A percentile compares a stretch with the other conserved stretches of the same genome.
Conservation (phyloP, 805 yeast species). For the Ogataea trehalophila region DNA sequence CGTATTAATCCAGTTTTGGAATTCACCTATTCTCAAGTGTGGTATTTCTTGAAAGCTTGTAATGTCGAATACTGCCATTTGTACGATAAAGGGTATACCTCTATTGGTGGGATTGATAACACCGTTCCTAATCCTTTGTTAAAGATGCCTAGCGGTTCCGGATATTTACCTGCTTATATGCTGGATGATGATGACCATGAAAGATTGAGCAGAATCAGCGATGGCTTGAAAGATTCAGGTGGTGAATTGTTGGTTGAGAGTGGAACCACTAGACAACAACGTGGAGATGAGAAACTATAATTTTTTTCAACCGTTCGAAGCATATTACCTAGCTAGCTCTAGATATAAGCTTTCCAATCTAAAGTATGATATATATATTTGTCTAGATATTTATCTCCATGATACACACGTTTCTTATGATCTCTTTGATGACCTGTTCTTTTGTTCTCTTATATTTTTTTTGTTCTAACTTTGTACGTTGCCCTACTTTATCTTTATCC, state of each 20-base stretch:
- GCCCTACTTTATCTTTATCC: no score
- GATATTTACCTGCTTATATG: conserved; percentile 49
- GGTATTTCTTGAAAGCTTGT: conserved; percentile 69
- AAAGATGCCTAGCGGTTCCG: conserved; percentile 5
- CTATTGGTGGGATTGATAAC: conserved; percentile 72
- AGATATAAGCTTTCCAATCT: no score
- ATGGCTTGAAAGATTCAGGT: conserved; percentile 6
- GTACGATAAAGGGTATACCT: conserved; percentile 84
- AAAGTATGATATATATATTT: background rate
- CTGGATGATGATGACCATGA: conserved; percentile 60
- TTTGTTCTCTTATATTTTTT: no score
- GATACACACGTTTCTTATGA: background rate
- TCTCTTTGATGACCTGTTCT: no score
- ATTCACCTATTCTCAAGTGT: conserved; percentile 80
- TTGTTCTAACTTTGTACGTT: no score
- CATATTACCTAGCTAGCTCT: no score
- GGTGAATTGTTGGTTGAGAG: background rate
- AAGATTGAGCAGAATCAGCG: conserved; percentile 34
- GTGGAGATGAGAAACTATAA: conserved; percentile 11
- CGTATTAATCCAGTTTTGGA: conserved; percentile 84
- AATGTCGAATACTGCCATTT: conserved; percentile 66
- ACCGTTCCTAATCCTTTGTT: conserved; percentile 72
- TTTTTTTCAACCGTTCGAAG: no score
- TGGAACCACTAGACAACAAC: background rate
- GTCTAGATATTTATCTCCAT: background rate